Percentiles rank a stretch among this genome's conserved stretches.
phyloP scores from a whole-genome alignment of 352 stramenopile genomes.

The Phytophthora tubulina region DNA sequence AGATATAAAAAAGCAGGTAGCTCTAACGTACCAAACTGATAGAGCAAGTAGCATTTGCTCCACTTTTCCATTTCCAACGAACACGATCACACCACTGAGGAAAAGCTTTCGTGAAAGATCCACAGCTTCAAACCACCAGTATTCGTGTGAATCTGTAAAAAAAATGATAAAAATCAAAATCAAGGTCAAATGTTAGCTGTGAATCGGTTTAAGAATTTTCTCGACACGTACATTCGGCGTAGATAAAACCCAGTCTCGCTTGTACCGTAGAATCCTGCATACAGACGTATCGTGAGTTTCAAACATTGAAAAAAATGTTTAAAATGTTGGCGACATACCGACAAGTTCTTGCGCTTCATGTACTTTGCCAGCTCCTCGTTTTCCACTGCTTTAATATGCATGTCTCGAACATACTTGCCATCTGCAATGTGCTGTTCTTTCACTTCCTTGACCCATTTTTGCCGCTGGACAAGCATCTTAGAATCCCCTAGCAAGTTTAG shows the following conservation, averaged over 20 bases:
- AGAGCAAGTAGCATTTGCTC: constrained; percentile 76
- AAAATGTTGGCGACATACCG: constrained; percentile 30
- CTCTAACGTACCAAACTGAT: constrained; percentile 57
- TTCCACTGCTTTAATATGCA: constrained; percentile 67
- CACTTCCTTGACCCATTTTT: constrained; percentile 77
- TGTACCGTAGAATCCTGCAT: constrained; percentile 72
- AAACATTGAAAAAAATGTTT: neutral
- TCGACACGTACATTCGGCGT: constrained; percentile 67
- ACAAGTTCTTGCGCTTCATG: constrained; percentile 82
- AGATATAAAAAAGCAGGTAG: neutral
- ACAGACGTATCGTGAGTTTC: neutral
- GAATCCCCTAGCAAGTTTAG: constrained; percentile 58
- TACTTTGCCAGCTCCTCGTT: constrained; percentile 76
- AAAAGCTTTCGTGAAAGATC: constrained; percentile 84
- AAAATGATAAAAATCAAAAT: neutral
- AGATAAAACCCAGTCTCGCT: constrained; percentile 79
- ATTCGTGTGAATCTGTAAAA: constrained; percentile 59
- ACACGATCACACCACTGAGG: constrained; percentile 76
- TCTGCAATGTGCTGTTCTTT: constrained; percentile 53
- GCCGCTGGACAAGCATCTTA: constrained; percentile 48
- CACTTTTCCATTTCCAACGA: constrained; percentile 76
- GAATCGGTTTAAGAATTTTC: neutral
- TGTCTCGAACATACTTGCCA: constrained; percentile 59
- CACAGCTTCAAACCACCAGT: constrained; percentile 88
- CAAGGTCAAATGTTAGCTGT: neutral